Conservation (phyloP, 257 asterid species). For the Anisodus acutangulus region DNA sequence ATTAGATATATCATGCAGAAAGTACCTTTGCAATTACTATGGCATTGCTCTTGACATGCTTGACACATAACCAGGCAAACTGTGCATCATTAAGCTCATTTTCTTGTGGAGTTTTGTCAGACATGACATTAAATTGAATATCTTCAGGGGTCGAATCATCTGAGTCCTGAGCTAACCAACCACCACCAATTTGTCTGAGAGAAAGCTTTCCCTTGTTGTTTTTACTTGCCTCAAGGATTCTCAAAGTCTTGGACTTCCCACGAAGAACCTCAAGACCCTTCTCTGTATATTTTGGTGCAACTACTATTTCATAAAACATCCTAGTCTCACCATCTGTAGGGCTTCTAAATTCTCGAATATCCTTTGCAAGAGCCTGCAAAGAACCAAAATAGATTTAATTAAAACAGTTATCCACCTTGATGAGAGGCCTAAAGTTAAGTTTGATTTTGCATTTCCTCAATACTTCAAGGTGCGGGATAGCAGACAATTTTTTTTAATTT, state of each 20-base stretch:
- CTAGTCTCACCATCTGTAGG: slow-evolving; percentile 91
- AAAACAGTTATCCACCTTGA: background rate
- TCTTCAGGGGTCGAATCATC: slow-evolving; percentile 89
- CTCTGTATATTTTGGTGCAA: slow-evolving; percentile 81
- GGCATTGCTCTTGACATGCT: slow-evolving; percentile 98
- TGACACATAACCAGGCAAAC: slow-evolving; percentile 92
- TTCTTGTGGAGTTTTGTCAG: slow-evolving; percentile 67
- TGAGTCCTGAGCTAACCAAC: slow-evolving; percentile 95
- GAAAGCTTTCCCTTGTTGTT: slow-evolving; percentile 82
- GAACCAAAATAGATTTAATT: background rate
- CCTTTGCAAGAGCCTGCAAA: slow-evolving; percentile 80
- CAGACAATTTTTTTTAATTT: background rate
- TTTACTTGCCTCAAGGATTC: slow-evolving; percentile 89
- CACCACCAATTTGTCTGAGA: slow-evolving; percentile 95
- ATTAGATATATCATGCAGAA: background rate
- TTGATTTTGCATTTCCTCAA: background rate
- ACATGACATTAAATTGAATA: slow-evolving; percentile 67
- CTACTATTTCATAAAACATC: slow-evolving; percentile 93
- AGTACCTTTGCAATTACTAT: slow-evolving; percentile 88
- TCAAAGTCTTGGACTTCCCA: slow-evolving; percentile 91
- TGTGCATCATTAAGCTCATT: slow-evolving; percentile 78
- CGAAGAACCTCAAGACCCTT: slow-evolving; percentile 95
- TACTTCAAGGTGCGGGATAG: slow-evolving; percentile 10
- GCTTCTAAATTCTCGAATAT: slow-evolving; percentile 89
- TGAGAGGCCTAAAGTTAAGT: background rate